Base-by-base conservation (phyloP, 2,329 filamentous ascomycete genomes). In the Colletotrichum plurivorum region DNA sequence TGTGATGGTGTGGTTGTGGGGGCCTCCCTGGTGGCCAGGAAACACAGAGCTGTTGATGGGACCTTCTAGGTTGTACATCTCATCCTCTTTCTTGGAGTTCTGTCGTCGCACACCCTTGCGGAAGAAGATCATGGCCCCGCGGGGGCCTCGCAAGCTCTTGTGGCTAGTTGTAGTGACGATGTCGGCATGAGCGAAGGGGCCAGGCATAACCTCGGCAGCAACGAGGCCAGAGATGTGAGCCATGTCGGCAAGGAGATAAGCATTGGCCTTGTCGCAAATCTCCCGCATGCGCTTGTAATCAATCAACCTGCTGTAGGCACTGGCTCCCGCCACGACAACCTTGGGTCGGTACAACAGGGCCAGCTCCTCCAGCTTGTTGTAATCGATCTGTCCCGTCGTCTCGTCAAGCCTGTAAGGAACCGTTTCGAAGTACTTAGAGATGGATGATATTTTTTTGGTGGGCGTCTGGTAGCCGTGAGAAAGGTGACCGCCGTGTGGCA, bases 371-470 rank as follows among this genome's bases (percentile, higher is more conserved):
- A 99, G 88, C 78, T 92, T 92, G 77, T 94, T 91, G 82, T 99
- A 99, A 85, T 99, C 95, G 77, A 99, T 99, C 75, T 95, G 87
- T 69, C 96, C 96, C 6, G 95, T 98, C 71, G 91, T 87, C 78
- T 97, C 93, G 84, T 98, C 90, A 63, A 98, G 88, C 69, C 94
- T 92, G 86, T 99, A 99, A 5, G 96, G 96, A 72, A 99, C 85
- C 43, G 96, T 99, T 85, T 99, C 96, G 80, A 99, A 99, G 85
- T 99, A 99, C 79, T 97, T 98, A 67, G 95, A 98, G 73, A 99
- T 91, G 76, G 95, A 94, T n/a, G 95, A 98, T 80, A 99, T 98
- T 88, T 95, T 95, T 82, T 92, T 94, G 61, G 92, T 92, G 3
- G 96, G 94, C 20, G 94, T 98, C 83, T 99, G 96, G 83, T 99